phyloP scores from a whole-genome alignment of 1,284 basidiomycete genomes.

The Uromyces viciae-fabae region DNA sequence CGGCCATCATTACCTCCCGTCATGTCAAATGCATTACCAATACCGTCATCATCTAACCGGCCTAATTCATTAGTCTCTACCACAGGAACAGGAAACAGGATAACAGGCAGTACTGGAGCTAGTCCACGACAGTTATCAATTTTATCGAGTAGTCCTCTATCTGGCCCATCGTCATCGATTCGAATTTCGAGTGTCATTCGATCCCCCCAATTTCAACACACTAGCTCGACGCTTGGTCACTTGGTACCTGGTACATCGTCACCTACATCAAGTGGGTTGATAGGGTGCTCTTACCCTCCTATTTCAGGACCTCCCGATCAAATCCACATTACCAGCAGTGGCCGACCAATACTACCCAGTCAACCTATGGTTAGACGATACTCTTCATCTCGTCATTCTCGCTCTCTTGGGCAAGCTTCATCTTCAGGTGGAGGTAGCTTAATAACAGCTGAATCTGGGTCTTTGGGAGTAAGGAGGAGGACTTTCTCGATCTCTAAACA shows the following conservation, averaged over 20 bases:
- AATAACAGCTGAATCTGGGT: background rate
- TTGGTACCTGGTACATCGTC: background rate
- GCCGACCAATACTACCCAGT: background rate
- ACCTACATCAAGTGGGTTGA: background rate
- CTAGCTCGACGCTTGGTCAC: background rate
- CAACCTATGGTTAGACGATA: conserved; percentile 27
- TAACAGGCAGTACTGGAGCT: background rate
- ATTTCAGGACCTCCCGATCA: background rate
- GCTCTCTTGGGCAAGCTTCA: conserved; percentile 24
- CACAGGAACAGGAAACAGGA: background rate
- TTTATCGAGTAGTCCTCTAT: conserved; percentile 28
- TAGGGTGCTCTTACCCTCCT: conserved; percentile 4
- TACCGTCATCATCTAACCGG: conserved; percentile 3
- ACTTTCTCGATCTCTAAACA: background rate
- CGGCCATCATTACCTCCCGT: conserved; percentile 40
- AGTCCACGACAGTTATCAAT: conserved; percentile 20
- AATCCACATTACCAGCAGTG: background rate
- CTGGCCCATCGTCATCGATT: conserved; percentile 41
- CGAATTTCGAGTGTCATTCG: background rate
- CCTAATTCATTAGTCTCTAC: background rate
- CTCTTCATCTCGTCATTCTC: conserved; percentile 39
- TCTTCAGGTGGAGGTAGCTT: conserved; percentile 2
- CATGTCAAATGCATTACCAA: conserved; percentile 29
- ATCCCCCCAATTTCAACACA: background rate
- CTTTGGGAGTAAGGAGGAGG: too few relatives aligned